Evolutionary conservation across 2,329 filamentous ascomycete species (phyloP).

Genomic region (Fusarium brachygibbosum): DNA sequence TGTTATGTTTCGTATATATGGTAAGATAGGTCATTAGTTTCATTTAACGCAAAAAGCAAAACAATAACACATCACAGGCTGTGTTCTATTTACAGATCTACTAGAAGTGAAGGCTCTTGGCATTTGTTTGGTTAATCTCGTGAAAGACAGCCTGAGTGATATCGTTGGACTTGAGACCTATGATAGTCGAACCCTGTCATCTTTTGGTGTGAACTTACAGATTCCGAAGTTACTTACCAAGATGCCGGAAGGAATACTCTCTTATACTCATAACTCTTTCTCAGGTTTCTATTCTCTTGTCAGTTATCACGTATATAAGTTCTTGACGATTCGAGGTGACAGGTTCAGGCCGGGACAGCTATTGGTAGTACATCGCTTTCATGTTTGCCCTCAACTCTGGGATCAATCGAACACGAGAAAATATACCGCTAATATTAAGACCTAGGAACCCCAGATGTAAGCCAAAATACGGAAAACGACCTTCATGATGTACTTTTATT

Average conservation of each 20-base stretch:
- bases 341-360: neutral
- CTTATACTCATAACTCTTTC: too few species aligned
- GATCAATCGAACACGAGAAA: neutral
- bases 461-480: too few species aligned
- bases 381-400: neutral
- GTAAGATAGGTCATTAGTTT: conserved; percentile 3
- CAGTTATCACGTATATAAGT: neutral
- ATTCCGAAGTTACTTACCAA: neutral
- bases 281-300: neutral
- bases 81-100: neutral
- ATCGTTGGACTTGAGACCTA: neutral
- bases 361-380: too few species aligned
- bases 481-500: neutral
- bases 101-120: neutral
- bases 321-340: neutral
- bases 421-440: too few species aligned
- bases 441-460: too few species aligned
- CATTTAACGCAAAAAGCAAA: conserved; percentile 1
- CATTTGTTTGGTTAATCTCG: neutral
- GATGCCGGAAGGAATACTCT: too few species aligned
- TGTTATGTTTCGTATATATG: conserved; percentile 5
- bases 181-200: too few species aligned
- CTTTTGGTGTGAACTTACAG: neutral
- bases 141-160: neutral
- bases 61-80: neutral